Evolutionary conservation across 495 filamentous ascomycete species (phyloP), one percentile per base, ranked within the genome.

Genomic region (Hypoxylon trugodes): DNA sequence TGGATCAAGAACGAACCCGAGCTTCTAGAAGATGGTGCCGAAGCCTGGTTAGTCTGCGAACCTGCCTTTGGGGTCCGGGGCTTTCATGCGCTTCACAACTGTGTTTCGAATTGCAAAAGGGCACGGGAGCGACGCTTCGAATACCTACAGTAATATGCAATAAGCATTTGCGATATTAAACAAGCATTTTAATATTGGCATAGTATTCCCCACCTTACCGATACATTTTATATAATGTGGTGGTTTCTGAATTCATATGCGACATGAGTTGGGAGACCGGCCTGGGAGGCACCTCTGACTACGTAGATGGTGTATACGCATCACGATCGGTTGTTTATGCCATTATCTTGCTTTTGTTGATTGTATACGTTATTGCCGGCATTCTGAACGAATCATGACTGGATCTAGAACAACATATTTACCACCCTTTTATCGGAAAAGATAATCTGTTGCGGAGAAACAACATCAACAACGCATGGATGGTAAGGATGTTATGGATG

Each of bases 11-110:
- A 54, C 35, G 46, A 38, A 58, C 19, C 4, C 7, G 4, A 22
- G 47, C 47, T 67, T 67, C 64, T 67, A 67, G 64, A 67, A 66
- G 36, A 40, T 32, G 41, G 30, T 16, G 46, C 49, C 64, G 58
- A 67, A 67, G 53, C 42, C 45, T 37, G 25, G 25, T 47, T 28
- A 54, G 49, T 48, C 53, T 53, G 25, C 32, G 41, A 59, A 47
- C 19, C 36, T 21, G 33, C 36, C 41, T 9, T 48, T 53, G 58
- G 59, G 63, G 46, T 42, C 47, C 32, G 46, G 57, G 64, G 35
- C 35, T 41, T 26, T 67, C 15, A 62, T 53, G 58, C 52, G 50
- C 26, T 53, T 40, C 38, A 45, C 52, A 19, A 42, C 10, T 8
- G 38, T 43, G 55, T 66, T 61, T 66, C 41, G 56, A 50, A 66